Evolutionary conservation across 805 yeast species (phyloP).

Genomic region (Saturnispora galanensis): DNA sequence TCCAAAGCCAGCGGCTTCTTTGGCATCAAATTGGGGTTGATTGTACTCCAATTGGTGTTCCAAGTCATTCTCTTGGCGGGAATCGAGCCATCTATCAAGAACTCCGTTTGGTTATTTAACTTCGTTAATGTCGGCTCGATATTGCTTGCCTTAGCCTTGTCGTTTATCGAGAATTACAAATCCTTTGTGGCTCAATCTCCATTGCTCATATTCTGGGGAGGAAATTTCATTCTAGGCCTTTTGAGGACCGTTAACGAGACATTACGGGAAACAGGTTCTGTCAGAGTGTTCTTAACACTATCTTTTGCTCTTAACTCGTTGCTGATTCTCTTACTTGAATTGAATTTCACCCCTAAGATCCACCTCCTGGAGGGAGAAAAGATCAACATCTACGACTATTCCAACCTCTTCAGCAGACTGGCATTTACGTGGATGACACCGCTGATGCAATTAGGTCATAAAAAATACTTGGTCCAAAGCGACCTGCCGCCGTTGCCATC

Average conservation of each 20-base stretch:
- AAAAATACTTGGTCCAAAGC: conserved; percentile 33
- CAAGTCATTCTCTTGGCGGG: conserved; percentile 19
- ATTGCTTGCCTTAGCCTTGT: conserved; percentile 43
- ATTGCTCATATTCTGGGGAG: conserved; percentile 68
- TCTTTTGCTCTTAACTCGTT: conserved; percentile 29
- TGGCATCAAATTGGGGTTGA: conserved; percentile 33
- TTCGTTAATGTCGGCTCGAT: conserved; percentile 33
- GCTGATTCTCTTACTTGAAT: conserved; percentile 36
- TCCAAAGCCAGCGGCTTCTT: conserved; percentile 30
- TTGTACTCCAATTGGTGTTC: conserved; percentile 31
- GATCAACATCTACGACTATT: conserved; percentile 34
- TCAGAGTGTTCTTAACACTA: conserved; percentile 22
- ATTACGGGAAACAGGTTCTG: conserved; percentile 28
- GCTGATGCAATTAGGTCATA: conserved; percentile 43
- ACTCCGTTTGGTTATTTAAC: conserved; percentile 19
- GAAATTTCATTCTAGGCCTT: conserved; percentile 37
- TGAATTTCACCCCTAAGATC: conserved; percentile 28
- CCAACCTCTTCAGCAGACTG: conserved; percentile 42
- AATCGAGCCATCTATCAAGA: conserved; percentile 8
- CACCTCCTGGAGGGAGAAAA: conserved; percentile 27
- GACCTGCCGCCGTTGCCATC: conserved; percentile 79
- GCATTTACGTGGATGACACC: conserved; percentile 54
- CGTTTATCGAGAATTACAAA: conserved; percentile 65
- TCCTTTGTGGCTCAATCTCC: conserved; percentile 55
- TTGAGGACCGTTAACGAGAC: conserved; percentile 34